Evolutionary conservation across 2,329 filamentous ascomycete genomes (phyloP).

Genomic region (Stagonosporopsis cucurbitacearum): DNA sequence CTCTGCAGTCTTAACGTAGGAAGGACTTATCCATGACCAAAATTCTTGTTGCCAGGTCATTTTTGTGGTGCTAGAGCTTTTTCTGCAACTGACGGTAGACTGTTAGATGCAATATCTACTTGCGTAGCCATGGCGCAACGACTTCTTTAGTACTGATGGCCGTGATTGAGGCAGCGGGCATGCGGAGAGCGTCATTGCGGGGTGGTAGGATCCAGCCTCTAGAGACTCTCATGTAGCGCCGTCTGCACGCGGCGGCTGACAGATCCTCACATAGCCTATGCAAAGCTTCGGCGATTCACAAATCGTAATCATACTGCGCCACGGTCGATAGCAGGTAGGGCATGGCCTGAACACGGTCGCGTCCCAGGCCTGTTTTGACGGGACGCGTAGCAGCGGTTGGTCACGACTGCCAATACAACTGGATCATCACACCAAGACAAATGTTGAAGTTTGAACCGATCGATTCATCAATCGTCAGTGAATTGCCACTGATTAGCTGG

Average conservation of each 20-base stretch:
- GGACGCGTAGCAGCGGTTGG: background rate
- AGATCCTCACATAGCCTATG: constrained; percentile 16
- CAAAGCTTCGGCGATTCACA: constrained; percentile 3
- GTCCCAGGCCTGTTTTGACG: background rate
- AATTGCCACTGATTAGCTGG: constrained; percentile 44
- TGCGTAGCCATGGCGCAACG: background rate
- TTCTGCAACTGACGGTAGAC: background rate
- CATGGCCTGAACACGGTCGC: background rate
- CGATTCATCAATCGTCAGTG: constrained; percentile 45
- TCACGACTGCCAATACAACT: background rate
- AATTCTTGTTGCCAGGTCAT: constrained; percentile 53
- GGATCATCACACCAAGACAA: constrained; percentile 12
- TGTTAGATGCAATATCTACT: background rate
- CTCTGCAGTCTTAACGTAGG: constrained; percentile 42
- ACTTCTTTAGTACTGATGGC: constrained; percentile 9
- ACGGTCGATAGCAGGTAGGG: background rate
- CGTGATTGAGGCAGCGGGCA: constrained; percentile 6
- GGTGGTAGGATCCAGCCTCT: constrained; percentile 11
- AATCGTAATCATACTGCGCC: background rate
- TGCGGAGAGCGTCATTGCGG: constrained; percentile 17
- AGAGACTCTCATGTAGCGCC: constrained; percentile 5
- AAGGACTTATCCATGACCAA: constrained; percentile 52
- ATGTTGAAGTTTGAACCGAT: constrained; percentile 38
- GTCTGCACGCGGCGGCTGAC: constrained; percentile 3
- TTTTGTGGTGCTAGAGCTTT: background rate